A percentile compares a stretch with the other conserved stretches of the same genome.
phyloP scores from a whole-genome alignment of 1,139 yeast genomes.

The Yueomyces sp. region DNA sequence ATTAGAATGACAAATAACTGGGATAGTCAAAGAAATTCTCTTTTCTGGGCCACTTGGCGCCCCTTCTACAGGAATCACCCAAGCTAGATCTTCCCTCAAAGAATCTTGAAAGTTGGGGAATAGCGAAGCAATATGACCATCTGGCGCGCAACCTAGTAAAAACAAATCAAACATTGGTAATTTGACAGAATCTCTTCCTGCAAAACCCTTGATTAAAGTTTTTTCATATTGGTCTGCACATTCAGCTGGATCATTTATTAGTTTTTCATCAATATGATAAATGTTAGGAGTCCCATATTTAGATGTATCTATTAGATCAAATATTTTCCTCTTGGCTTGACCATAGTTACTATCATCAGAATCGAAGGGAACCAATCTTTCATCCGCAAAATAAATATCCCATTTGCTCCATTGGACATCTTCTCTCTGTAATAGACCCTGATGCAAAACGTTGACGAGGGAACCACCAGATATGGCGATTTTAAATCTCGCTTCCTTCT shows the following conservation, averaged over 20 bases:
- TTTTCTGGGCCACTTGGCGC: conserved; percentile 86
- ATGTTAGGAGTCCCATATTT: conserved; percentile 51
- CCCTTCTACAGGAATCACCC: conserved; percentile 89
- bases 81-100: conserved; percentile 80
- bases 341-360: conserved; percentile 84
- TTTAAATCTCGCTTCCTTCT: conserved; percentile 46
- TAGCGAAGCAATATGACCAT: conserved; percentile 92
- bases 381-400: conserved; percentile 96
- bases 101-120: conserved; percentile 82
- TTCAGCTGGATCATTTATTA: conserved; percentile 78
- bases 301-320: conserved; percentile 46
- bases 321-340: conserved; percentile 66
- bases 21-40: conserved; percentile 85
- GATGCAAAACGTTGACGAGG: conserved; percentile 68
- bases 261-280: conserved; percentile 67
- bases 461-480: conserved; percentile 93
- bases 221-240: conserved; percentile 92
- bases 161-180: conserved; percentile 88
- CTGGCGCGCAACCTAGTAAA: conserved; percentile 94
- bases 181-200: conserved; percentile 92
- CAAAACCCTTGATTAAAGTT: conserved; percentile 73
- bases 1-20: conserved; percentile 89
- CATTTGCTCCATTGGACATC: conserved; percentile 86
- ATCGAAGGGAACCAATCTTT: conserved; percentile 81
- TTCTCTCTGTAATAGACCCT: conserved; percentile 64